Evolutionary conservation across 169 alveolate genomes (phyloP), one percentile per base, ranked within the genome.

Genomic region (Eimeria sp.): DNA sequence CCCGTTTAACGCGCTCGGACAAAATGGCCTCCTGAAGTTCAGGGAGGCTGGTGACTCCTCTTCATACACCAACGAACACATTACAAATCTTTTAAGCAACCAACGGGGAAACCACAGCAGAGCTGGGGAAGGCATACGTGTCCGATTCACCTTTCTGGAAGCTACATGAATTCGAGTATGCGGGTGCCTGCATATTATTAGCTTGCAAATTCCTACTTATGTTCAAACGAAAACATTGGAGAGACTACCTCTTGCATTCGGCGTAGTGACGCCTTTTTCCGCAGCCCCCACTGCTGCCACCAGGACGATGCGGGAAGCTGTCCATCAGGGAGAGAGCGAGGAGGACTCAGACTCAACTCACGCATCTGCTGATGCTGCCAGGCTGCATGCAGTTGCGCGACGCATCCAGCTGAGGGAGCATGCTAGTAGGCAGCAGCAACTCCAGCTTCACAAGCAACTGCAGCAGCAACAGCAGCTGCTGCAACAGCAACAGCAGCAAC

Each of bases 401-500:
- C 93, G 93, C 66, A 87, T 87, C n/a, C 93, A 87, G 93, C 93
- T 87, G 74, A 60, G 93, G 68, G 93, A 87, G 37, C 93, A 87
- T 64, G 78, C 82, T 11, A 64, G 83, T 60, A 60, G 93, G 66
- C 93, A 87, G 54, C 93, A 87, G 83, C 93, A 87, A 40, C 82
- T 87, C 33, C 93, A 87, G 83, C 93, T 87, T 27, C 93, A 87
- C 82, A 87, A 87, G 83, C 93, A 87, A 58, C 93, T 87, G 60
- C 93, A 87, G 37, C 93, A 87, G 66, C 93, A 87, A 72, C 93
- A 87, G 93, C 93, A 87, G 93, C 66, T 87, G 83, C 80, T 87
- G 93, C 83, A 87, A 30, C 93, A 85, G 93, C 93, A 87, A 83
- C 93, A 87, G n/a, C 93, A 87, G 82, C 93, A 87, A 72, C 80